A percentile compares a stretch with the other conserved stretches of the same genome.
phyloP scores from a whole-genome alignment of 106 monocot genomes.

The Allium cepa region DNA sequence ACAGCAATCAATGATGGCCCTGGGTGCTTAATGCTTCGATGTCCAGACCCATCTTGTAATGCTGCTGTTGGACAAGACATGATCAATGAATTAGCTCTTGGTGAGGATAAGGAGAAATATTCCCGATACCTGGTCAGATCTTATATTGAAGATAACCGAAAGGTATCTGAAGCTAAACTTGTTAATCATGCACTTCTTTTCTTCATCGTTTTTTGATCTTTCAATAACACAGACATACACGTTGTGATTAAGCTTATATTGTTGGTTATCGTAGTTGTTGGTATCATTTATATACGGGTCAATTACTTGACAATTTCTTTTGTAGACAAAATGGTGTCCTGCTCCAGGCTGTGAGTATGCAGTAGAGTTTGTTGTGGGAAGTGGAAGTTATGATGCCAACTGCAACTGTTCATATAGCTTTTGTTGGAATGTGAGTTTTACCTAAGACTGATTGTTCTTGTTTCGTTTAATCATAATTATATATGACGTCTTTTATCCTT shows the following conservation, averaged over 20 bases:
- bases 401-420: slow-evolving; percentile 28
- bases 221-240: too few relatives aligned
- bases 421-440: slow-evolving; percentile 25
- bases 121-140: slow-evolving; percentile 77
- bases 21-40: slow-evolving; percentile 82
- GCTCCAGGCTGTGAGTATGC: slow-evolving; percentile 30
- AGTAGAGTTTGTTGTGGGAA: slow-evolving; percentile 18
- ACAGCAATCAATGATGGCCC: slow-evolving; percentile 88
- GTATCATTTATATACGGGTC: neutral
- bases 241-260: neutral
- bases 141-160: slow-evolving; percentile 88
- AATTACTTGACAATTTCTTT: neutral
- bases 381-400: slow-evolving; percentile 24
- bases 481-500: neutral
- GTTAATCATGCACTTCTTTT: neutral
- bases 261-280: neutral
- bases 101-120: slow-evolving; percentile 83
- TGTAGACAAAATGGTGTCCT: slow-evolving; percentile 32
- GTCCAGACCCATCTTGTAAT: slow-evolving; percentile 90
- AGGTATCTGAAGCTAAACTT: slow-evolving; percentile 33
- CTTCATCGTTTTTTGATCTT: neutral
- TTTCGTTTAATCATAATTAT: neutral
- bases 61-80: slow-evolving; percentile 82
- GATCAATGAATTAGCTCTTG: slow-evolving; percentile 50
- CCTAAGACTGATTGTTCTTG: neutral